Evolutionary conservation across 2,329 filamentous ascomycete genomes (phyloP).

Genomic region (Coniochaeta sp.): DNA sequence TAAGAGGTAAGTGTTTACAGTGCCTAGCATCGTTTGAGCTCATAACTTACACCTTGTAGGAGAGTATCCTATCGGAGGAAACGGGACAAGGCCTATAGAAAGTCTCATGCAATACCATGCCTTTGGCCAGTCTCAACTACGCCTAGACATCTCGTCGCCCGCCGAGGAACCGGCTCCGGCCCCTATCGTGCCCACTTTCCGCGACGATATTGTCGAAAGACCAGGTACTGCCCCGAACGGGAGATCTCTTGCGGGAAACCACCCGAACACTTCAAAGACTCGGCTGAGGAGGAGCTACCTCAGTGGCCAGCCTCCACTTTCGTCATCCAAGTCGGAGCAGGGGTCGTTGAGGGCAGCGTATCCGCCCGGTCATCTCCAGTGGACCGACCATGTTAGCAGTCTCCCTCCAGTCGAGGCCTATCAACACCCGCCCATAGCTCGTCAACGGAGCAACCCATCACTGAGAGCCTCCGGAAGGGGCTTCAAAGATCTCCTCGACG

Average conservation of each 20-base stretch:
- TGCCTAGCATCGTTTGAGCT: neutral
- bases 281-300: conserved; percentile 9
- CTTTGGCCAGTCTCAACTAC: conserved; percentile 17
- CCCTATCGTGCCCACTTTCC: conserved; percentile 22
- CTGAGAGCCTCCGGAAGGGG: conserved; percentile 20
- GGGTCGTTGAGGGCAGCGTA: conserved; percentile 5
- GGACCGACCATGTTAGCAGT: neutral
- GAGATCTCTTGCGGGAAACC: conserved; percentile 10
- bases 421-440: neutral
- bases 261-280: conserved; percentile 3
- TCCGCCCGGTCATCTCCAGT: conserved; percentile 3
- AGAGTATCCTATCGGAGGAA: conserved; percentile 31
- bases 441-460: conserved; percentile 6
- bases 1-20: conserved; percentile 14
- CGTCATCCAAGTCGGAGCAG: conserved; percentile 6
- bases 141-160: conserved; percentile 5
- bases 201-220: conserved; percentile 20
- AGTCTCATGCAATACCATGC: conserved; percentile 25
- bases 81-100: conserved; percentile 29
- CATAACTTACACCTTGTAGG: conserved; percentile 19
- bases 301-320: conserved; percentile 13
- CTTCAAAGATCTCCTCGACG: conserved; percentile 50
- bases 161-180: conserved; percentile 17
- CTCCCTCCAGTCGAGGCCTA: neutral
- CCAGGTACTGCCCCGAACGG: conserved; percentile 27